Evolutionary conservation across 208 protist genomes (phyloP), one percentile per base, ranked within the genome.

Genomic region (Strigomonas culicis): DNA sequence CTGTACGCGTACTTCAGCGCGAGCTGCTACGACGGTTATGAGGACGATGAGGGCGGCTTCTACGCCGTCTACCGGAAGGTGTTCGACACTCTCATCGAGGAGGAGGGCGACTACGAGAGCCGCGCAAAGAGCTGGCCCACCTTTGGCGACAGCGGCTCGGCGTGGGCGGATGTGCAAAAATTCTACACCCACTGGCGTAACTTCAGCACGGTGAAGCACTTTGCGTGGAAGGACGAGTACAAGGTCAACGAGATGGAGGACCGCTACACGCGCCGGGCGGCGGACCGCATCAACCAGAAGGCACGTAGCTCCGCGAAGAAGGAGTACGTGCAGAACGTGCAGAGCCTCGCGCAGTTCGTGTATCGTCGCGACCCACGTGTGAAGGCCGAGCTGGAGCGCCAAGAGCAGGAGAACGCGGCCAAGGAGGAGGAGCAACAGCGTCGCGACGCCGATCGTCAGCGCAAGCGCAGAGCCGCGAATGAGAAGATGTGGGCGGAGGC

Each of bases 171-270:
- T 31, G 78, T 94, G 25, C 82, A 83, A 27, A 70, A 71, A 44
- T 96, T 96, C 64, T 96, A 96, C 68, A 71, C 59, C 6, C 72
- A 89, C 53, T 96, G 90, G 88, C 83, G 79, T n/a, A 93, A 88
- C 77, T 94, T 94, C 71, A 92, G 77, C 71, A 86, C 90, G 0
- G 70, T 82, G 64, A 92, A 91, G 58, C 90, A 68, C 6, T 96
- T 96, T 78, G 80, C 84, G 24, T 96, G 86, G 86, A 90, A 93
- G 72, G 90, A 96, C 62, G 87, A 93, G 67, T 96, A 96, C 79
- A 96, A 96, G 66, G 76, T 92, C 51, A 94, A 84, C 53, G 85
- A 94, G 59, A 94, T 96, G 77, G 77, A 86, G 63, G 90, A 96
- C 66, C 87, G 90, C 46, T 88, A 88, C 63, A 88, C 83, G 17